These are phyloP conservation scores for Phytophthora sp. DNA, from an alignment of 352 stramenopile species.

Conservation along the genomic window DNA sequence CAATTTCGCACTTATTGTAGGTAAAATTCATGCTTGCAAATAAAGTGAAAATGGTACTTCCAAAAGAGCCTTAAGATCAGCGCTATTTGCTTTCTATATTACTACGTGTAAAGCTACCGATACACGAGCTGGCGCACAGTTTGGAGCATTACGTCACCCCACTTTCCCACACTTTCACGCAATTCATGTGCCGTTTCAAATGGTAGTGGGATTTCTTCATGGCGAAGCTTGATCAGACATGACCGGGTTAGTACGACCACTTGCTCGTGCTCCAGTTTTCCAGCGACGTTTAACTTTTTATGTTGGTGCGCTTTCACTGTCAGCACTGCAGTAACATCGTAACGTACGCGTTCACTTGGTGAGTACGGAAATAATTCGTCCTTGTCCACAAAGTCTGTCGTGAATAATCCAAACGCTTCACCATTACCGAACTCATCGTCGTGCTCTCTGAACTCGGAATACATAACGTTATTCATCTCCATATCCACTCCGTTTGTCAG, in stretches of 20 bases:
- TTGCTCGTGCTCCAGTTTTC: constrained; percentile 12
- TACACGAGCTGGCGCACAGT: constrained; percentile 46
- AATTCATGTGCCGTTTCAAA: constrained; percentile 37
- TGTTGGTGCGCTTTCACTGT: constrained; percentile 25
- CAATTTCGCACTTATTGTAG: no score
- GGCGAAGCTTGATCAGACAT: constrained; percentile 34
- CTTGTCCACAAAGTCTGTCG: constrained; percentile 39
- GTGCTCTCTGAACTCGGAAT: constrained; percentile 31
- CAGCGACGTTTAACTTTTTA: constrained; percentile 7
- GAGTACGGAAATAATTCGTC: constrained; percentile 50
- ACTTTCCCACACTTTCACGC: constrained; percentile 48
- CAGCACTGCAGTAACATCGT: constrained; percentile 37
- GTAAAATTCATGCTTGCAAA: no score
- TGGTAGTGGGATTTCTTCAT: constrained; percentile 24
- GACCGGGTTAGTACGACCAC: constrained; percentile 44
- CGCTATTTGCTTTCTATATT: no score
- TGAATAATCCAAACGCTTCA: constrained; percentile 31
- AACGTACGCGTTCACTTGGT: constrained; percentile 28
- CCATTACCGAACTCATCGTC: constrained; percentile 12
- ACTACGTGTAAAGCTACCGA: constrained; percentile 6
- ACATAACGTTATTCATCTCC: constrained; percentile 50
- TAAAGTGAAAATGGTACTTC: no score
- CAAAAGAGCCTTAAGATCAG: no score
- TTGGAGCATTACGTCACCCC: constrained; percentile 57
- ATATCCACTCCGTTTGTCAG: constrained; percentile 36